Evolutionary conservation across 805 yeast species (phyloP).

Genomic region (Candida stauntonica): DNA sequence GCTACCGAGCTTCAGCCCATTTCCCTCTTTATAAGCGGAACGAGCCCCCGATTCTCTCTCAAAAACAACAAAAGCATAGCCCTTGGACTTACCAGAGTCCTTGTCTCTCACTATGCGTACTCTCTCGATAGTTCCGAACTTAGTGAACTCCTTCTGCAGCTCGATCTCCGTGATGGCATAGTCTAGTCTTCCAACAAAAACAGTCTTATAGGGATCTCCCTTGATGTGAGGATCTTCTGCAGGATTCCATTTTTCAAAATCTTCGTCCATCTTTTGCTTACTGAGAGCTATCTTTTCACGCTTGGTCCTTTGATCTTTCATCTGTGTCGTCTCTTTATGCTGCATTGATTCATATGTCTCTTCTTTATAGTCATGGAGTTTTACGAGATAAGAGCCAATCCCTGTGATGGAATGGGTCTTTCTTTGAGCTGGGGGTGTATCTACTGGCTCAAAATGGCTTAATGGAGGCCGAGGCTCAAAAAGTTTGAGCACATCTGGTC

Average conservation of each 20-base stretch:
- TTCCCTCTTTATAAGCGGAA: constrained; percentile 55
- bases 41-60: constrained; percentile 56
- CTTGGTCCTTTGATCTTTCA: constrained; percentile 27
- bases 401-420: constrained; percentile 20
- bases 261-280: constrained; percentile 32
- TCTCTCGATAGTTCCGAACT: constrained; percentile 68
- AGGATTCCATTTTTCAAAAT: constrained; percentile 48
- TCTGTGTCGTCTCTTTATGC: constrained; percentile 30
- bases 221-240: constrained; percentile 47
- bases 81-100: constrained; percentile 53
- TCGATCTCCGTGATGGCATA: constrained; percentile 65
- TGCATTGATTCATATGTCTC: constrained; percentile 12
- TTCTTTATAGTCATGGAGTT: constrained; percentile 28
- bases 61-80: constrained; percentile 82
- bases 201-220: constrained; percentile 74
- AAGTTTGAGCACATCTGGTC: constrained; percentile 37
- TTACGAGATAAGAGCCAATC: constrained; percentile 17
- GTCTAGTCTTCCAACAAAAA: constrained; percentile 71
- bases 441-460: constrained; percentile 18
- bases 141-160: constrained; percentile 53
- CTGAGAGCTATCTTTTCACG: constrained; percentile 21
- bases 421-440: constrained; percentile 16
- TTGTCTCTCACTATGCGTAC: constrained; percentile 53
- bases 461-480: constrained; percentile 32
- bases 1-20: constrained; percentile 47